Conservation (phyloP, 2,329 filamentous ascomycete genomes). For the Beauveria bassiana region DNA sequence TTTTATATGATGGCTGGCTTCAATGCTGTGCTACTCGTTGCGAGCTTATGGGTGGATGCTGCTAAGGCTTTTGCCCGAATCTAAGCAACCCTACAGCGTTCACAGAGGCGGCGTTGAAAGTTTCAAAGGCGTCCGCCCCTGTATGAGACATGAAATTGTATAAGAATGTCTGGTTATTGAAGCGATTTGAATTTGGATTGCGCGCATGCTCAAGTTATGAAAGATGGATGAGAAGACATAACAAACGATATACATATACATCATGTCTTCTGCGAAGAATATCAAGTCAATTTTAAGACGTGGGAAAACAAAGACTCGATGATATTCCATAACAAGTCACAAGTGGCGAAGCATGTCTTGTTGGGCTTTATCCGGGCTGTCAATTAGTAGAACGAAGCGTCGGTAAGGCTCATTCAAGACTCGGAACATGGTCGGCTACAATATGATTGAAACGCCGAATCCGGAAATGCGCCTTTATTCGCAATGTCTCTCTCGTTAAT, state of each 20-base stretch:
- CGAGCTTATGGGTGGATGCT: slow-evolving; percentile 43
- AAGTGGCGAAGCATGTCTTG: no score
- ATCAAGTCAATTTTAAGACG: no score
- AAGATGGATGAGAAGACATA: no score
- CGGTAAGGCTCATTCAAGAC: no score
- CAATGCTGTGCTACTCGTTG: slow-evolving; percentile 64
- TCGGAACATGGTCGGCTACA: no score
- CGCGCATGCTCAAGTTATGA: not conserved
- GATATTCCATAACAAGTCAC: no score
- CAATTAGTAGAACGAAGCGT: no score
- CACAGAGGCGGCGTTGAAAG: not conserved
- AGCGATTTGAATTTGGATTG: not conserved
- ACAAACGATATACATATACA: no score
- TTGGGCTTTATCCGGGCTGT: no score
- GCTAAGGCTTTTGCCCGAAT: slow-evolving; percentile 28
- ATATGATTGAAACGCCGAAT: no score
- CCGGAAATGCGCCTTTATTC: not conserved
- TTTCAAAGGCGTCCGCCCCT: not conserved
- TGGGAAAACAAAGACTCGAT: no score
- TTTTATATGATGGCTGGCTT: slow-evolving; percentile 94
- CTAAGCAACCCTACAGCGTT: not conserved
- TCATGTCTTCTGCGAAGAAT: no score
- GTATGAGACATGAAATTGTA: not conserved
- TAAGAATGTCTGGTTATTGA: not conserved
- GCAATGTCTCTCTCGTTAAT: not conserved